Evolutionary conservation across 352 stramenopile genomes (phyloP).

Genomic region (Blastocystis sp.): DNA sequence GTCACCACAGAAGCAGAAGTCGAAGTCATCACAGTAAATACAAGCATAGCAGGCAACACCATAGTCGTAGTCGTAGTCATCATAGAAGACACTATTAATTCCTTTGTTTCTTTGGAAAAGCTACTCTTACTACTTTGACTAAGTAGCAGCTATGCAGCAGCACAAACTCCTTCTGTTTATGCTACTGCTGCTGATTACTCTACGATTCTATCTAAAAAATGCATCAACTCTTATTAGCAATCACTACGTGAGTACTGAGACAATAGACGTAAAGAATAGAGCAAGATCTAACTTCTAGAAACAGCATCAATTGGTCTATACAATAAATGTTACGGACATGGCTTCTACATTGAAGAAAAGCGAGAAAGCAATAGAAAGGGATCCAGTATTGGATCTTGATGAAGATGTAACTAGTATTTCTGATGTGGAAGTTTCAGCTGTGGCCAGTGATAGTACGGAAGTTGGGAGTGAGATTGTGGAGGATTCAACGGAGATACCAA

Average conservation of each 20-base stretch:
- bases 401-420: too few relatives aligned
- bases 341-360: too few relatives aligned
- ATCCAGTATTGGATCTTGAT: too few relatives aligned
- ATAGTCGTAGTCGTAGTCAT: slow-evolving; percentile 35
- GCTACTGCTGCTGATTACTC: not conserved
- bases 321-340: too few relatives aligned
- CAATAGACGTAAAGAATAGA: too few relatives aligned
- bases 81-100: not conserved
- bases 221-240: not conserved
- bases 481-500: too few relatives aligned
- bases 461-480: too few relatives aligned
- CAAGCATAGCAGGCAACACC: not conserved
- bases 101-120: not conserved
- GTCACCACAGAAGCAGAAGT: slow-evolving; percentile 1
- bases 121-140: not conserved
- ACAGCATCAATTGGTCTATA: too few relatives aligned
- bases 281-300: too few relatives aligned
- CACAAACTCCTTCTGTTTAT: not conserved
- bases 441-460: too few relatives aligned
- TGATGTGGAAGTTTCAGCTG: too few relatives aligned
- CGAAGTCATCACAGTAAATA: not conserved
- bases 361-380: too few relatives aligned
- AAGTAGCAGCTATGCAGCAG: not conserved
- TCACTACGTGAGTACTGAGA: not conserved
- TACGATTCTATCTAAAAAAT: not conserved